phyloP scores from a whole-genome alignment of 441 rosid species.

The Rhodomyrtus psidioides region DNA sequence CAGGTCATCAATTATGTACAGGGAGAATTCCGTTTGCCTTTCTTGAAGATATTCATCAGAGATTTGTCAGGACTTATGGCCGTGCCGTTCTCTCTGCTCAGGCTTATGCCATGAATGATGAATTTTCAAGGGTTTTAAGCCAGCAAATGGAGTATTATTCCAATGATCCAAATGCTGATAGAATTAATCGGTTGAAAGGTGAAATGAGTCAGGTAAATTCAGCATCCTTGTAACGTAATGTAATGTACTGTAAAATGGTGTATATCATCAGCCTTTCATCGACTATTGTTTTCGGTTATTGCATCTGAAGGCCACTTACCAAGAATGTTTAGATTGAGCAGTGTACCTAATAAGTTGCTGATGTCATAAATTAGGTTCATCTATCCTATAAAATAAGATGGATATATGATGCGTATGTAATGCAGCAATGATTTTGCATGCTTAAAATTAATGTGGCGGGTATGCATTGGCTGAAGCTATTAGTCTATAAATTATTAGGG shows the following conservation, averaged over 20 bases:
- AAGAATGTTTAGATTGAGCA: neutral
- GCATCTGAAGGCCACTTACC: neutral
- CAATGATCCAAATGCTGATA: constrained; percentile 78
- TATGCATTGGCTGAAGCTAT: neutral
- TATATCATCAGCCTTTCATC: neutral
- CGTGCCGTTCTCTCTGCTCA: constrained; percentile 72
- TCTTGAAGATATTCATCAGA: constrained; percentile 92
- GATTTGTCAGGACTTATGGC: constrained; percentile 75
- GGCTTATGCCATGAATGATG: constrained; percentile 93
- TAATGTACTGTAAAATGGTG: neutral
- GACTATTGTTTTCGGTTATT: neutral
- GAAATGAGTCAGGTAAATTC: constrained; percentile 85
- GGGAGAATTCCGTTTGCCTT: constrained; percentile 90
- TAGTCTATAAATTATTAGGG: neutral
- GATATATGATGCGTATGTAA: neutral
- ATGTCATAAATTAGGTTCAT: neutral
- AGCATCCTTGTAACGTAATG: neutral
- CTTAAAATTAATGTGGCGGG: neutral
- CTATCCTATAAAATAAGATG: neutral
- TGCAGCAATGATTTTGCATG: neutral
- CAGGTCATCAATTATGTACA: neutral
- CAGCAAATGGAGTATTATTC: constrained; percentile 86
- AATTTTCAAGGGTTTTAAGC: constrained; percentile 81
- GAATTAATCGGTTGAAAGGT: constrained; percentile 75
- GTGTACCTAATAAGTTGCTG: neutral